Conservation (phyloP, 2,329 filamentous ascomycete species). For the Westerdykella ornata region DNA sequence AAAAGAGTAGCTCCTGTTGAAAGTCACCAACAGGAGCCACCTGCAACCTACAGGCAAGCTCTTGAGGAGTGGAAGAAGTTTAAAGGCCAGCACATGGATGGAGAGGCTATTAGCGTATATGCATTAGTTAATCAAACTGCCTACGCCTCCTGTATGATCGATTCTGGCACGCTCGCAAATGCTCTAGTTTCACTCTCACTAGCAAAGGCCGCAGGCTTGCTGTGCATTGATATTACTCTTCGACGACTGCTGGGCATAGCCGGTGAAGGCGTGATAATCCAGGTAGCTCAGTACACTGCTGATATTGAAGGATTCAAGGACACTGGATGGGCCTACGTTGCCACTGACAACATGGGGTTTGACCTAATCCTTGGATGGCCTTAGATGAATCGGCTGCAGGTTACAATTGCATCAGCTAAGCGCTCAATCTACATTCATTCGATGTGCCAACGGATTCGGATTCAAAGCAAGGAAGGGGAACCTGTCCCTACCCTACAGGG, state of each 20-base stretch:
- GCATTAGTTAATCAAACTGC: constrained; percentile 1
- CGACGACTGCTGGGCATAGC: no score
- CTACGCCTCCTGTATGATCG: neutral
- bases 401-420: neutral
- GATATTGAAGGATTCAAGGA: constrained; percentile 1
- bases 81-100: neutral
- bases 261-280: no score
- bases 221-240: no score
- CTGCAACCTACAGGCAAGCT: no score
- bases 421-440: neutral
- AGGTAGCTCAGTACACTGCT: no score
- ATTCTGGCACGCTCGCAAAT: no score
- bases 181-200: no score
- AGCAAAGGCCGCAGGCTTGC: no score
- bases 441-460: neutral
- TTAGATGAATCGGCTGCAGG: neutral
- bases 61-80: no score
- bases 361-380: neutral
- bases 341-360: neutral
- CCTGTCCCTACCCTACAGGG: no score
- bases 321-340: neutral
- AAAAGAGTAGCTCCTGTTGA: no score
- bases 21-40: no score
- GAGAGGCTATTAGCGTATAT: neutral
- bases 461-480: neutral